Percentiles rank a stretch among this genome's conserved stretches.
These are phyloP conservation scores for Ephemerocybe angulata DNA, from an alignment of 768 basidiomycete species.

Conservation along the genomic window DNA sequence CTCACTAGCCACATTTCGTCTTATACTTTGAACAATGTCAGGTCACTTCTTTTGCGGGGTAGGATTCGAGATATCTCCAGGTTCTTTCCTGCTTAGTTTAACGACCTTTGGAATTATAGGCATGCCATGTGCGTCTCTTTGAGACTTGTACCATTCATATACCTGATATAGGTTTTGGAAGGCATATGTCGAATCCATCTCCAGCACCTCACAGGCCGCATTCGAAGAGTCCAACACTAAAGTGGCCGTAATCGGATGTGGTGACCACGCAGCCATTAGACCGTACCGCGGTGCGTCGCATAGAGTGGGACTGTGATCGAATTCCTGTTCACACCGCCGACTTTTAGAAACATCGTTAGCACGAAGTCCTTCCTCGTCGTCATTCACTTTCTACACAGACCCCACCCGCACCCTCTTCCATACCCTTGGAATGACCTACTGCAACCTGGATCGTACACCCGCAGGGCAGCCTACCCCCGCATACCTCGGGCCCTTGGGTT, in stretches of 20 bases:
- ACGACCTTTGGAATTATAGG: not conserved
- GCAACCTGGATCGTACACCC: constrained; percentile 44
- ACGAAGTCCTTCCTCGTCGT: constrained; percentile 45
- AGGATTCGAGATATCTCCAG: too few species aligned
- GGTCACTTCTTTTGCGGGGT: constrained; percentile 69
- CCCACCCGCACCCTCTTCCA: constrained; percentile 56
- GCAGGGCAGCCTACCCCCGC: too few species aligned
- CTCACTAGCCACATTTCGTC: not conserved
- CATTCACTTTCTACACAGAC: constrained; percentile 71
- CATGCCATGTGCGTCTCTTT: not conserved
- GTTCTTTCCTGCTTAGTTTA: not conserved
- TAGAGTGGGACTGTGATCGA: not conserved
- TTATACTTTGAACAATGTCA: constrained; percentile 16
- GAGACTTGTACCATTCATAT: not conserved
- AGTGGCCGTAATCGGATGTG: constrained; percentile 57
- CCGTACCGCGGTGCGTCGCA: constrained; percentile 45
- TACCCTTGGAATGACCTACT: constrained; percentile 55
- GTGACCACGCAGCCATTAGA: constrained; percentile 48
- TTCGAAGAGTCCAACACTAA: constrained; percentile 37
- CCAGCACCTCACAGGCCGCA: constrained; percentile 34
- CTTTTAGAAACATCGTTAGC: constrained; percentile 27
- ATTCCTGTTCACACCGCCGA: not conserved
- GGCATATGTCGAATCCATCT: constrained; percentile 46
- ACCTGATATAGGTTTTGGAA: not conserved
- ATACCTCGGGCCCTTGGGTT: too few species aligned